Percentiles rank a stretch among this genome's conserved stretches.
phyloP scores from a whole-genome alignment of 2,329 filamentous ascomycete genomes.

The Chaetomium strumarium region DNA sequence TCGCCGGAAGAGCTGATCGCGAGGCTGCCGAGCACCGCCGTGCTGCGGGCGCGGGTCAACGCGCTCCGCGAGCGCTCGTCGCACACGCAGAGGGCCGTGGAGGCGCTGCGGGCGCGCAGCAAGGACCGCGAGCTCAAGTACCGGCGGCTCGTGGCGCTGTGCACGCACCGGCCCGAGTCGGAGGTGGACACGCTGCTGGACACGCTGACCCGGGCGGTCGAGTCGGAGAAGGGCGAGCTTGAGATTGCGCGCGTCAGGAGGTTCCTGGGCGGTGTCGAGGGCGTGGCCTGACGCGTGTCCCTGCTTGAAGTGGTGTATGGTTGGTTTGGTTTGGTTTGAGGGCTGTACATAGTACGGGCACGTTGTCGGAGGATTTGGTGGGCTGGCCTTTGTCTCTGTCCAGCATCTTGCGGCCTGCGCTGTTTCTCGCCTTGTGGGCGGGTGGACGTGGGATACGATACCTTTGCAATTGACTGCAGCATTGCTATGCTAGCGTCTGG shows the following conservation, averaged over 20 bases:
- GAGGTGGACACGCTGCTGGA: conserved; percentile 78
- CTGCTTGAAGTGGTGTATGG: conserved; percentile 4
- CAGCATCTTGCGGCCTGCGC: too few species aligned
- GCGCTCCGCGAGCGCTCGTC: conserved; percentile 66
- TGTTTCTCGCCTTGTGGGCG: too few species aligned
- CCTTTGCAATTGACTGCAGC: too few species aligned
- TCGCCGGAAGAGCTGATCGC: conserved; percentile 11
- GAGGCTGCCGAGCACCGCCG: conserved; percentile 50
- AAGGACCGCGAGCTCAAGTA: conserved; percentile 84
- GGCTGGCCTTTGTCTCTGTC: too few species aligned
- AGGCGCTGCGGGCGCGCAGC: conserved; percentile 68
- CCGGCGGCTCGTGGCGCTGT: conserved; percentile 78
- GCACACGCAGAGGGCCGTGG: conserved; percentile 60
- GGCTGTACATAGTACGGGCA: not conserved
- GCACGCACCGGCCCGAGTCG: conserved; percentile 70
- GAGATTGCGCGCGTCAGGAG: conserved; percentile 72
- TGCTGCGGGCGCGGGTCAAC: conserved; percentile 61
- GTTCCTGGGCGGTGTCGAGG: conserved; percentile 74
- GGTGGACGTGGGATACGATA: too few species aligned
- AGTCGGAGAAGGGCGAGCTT: conserved; percentile 73
- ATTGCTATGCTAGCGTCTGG: too few species aligned
- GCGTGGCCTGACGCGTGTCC: conserved; percentile 30
- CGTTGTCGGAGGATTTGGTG: too few species aligned
- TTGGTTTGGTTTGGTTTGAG: not conserved
- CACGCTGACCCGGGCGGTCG: conserved; percentile 76